Evolutionary conservation across 78 protist species (phyloP), one percentile per base, ranked within the genome.

Genomic region (Dictyostelium brefeldianum): DNA sequence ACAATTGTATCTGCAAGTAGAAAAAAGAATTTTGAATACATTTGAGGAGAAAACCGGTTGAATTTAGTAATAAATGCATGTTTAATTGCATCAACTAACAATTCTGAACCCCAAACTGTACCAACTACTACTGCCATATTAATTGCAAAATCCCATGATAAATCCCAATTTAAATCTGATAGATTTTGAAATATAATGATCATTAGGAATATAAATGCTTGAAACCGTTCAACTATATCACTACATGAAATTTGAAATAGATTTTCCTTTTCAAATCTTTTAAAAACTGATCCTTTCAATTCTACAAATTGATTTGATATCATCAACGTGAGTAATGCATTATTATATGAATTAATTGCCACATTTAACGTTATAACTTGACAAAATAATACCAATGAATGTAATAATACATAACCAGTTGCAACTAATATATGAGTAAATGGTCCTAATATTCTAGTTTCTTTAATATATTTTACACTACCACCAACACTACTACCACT

Each of bases 41-140:
- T 36, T 25, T 46, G 62, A 17, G 91, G 91, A 20, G 70, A 5
- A 2, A 91, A 50, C 70, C 73, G 50, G 75, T 98, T 97, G 81
- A 92, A 97, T 94, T 92, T 94, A n/a, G 96, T 94, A 56, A 98
- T 83, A 81, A 98, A 98, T 9, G 98, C 81, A 64, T 98, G 99
- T 82, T 98, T 98, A 53, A 96, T 83, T 65, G 96, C 94, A 84
- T 98, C 99, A 18, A 97, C 92, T 1, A 94, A 0, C 15, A 80
- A 0, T 87, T 97, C 98, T 20, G 97, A 54, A 20, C 69, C 36
- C 80, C 29, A 79, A 27, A 96, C 91, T 0, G 71, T 81, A 0
- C 57, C 20, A 10, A 93, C 17, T 5, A 95, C 70, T 3, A 1
- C 4, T 31, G 5, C 2, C 62, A 75, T 65, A 31, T 43, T 56